Percentiles rank a stretch among this genome's conserved stretches.
These are phyloP conservation scores for Cyberlindnera nakhonratchasimensis DNA, from an alignment of 805 yeast genomes.

Conservation along the genomic window DNA sequence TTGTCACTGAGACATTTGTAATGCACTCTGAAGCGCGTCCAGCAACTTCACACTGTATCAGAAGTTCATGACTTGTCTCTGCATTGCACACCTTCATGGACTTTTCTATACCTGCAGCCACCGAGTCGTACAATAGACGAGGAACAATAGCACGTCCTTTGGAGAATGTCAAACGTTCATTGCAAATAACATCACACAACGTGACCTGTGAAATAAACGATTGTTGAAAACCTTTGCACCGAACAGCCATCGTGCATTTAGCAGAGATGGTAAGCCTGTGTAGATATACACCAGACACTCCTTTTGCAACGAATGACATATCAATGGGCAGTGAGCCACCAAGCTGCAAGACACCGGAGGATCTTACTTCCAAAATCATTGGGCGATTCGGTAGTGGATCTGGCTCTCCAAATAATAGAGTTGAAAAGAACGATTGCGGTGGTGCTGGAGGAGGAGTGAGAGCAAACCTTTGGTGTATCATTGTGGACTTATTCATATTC, in stretches of 20 bases:
- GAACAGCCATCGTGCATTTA: neutral
- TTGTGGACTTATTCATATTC: constrained; percentile 6
- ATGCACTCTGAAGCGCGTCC: constrained; percentile 1
- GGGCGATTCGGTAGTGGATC: constrained; percentile 7
- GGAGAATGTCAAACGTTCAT: constrained; percentile 4
- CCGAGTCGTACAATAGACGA: constrained; percentile 5
- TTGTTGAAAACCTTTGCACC: constrained; percentile 2
- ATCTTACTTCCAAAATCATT: constrained; percentile 6
- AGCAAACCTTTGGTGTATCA: constrained; percentile 6
- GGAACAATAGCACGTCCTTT: constrained; percentile 10
- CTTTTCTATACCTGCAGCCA: constrained; percentile 10
- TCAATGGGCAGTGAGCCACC: constrained; percentile 13
- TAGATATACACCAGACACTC: neutral
- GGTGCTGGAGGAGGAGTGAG: constrained; percentile 9
- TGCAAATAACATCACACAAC: constrained; percentile 12
- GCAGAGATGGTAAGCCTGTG: constrained; percentile 6
- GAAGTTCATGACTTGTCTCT: constrained; percentile 8
- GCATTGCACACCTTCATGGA: constrained; percentile 12
- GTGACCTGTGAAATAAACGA: neutral
- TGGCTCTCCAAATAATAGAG: constrained; percentile 9
- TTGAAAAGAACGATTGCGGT: constrained; percentile 10
- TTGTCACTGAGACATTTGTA: neutral
- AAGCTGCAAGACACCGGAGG: constrained; percentile 7
- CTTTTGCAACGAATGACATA: constrained; percentile 8
- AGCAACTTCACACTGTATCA: constrained; percentile 5